A percentile compares a stretch with the other conserved stretches of the same genome.
Conservation (phyloP, 2,329 filamentous ascomycete genomes). For the Periconia sp. region DNA sequence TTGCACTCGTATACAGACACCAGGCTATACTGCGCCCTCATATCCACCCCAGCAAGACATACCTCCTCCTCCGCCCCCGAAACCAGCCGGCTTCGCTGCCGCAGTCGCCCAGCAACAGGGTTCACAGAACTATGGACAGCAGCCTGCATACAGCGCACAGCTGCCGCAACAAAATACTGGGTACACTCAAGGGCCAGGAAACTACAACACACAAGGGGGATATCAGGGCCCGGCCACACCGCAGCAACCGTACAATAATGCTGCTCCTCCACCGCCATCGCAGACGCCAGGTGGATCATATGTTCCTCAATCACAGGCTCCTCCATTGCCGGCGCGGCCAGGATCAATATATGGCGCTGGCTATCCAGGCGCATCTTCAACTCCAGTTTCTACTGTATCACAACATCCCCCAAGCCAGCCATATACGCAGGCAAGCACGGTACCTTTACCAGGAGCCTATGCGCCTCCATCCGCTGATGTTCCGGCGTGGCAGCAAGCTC, state of each 20-base stretch:
- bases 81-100: conserved; percentile 35
- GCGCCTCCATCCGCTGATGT: conserved; percentile 40
- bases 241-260: conserved; percentile 31
- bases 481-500: conserved; percentile 31
- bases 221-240: conserved; percentile 19
- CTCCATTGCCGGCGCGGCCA: conserved; percentile 18
- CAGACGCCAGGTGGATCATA: conserved; percentile 34
- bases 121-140: conserved; percentile 15
- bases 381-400: conserved; percentile 19
- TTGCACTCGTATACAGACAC: conserved; percentile 5
- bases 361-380: conserved; percentile 19
- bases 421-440: neutral
- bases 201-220: conserved; percentile 22
- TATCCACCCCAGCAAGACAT: conserved; percentile 30
- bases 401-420: conserved; percentile 14
- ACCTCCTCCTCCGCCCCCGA: conserved; percentile 41
- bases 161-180: conserved; percentile 17
- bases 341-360: conserved; percentile 32
- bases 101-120: conserved; percentile 23
- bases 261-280: conserved; percentile 33
- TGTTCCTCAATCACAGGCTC: conserved; percentile 27
- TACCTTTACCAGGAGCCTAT: conserved; percentile 29
- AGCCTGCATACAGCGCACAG: conserved; percentile 11
- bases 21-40: conserved; percentile 13
- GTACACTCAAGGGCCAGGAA: conserved; percentile 18